Evolutionary conservation across 164 flowering plant species (phyloP), one percentile per base, ranked within the genome.

Genomic region (Magnolia changhungtana): DNA sequence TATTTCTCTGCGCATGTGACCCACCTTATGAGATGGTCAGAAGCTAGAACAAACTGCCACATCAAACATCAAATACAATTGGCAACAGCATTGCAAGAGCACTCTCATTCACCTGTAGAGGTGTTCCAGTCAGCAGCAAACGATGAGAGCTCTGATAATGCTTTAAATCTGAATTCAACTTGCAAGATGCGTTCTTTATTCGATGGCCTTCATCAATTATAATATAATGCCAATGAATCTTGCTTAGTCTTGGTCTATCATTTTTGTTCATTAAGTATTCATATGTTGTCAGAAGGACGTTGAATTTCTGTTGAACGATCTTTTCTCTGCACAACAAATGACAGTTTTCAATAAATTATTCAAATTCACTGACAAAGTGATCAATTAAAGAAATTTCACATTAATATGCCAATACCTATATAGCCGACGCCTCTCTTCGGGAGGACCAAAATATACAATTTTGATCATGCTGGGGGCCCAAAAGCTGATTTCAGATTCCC

Each of bases 241-340:
- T 96, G 84, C 99, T 86, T 50, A 96, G 84, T 81, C 90, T 94
- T 67, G 99, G 98, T 72, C 98, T 86, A 77, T 96, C 99, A 84
- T 94, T 97, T 85, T 96, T 96, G 85, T 94, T 94, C 99, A 96
- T 96, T 79, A 96, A 81, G 85, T 94, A 94, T 79, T 96, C 99
- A 78, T 96, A 96, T 49, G 98, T 94, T 67, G 99, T 96, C 86
- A 96, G 78, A 63, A 96, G 97, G 71, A 96, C 92, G 88, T 96
- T 96, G 84, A 96, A 96, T 81, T 94, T 94, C 85, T 87, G 98
- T 51, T 90, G 95, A 79, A 91, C 88, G 80, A 96, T 94, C 79
- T 83, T 84, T 76, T 96, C 99, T 86, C 99, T 95, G 92, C 81
- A 86, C 74, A 66, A 79, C 0, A 86, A 81, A 37, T 19, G 31